A percentile compares a stretch with the other conserved stretches of the same genome.
Conservation (phyloP, 495 filamentous ascomycete species). For the Neurospora sp. region DNA sequence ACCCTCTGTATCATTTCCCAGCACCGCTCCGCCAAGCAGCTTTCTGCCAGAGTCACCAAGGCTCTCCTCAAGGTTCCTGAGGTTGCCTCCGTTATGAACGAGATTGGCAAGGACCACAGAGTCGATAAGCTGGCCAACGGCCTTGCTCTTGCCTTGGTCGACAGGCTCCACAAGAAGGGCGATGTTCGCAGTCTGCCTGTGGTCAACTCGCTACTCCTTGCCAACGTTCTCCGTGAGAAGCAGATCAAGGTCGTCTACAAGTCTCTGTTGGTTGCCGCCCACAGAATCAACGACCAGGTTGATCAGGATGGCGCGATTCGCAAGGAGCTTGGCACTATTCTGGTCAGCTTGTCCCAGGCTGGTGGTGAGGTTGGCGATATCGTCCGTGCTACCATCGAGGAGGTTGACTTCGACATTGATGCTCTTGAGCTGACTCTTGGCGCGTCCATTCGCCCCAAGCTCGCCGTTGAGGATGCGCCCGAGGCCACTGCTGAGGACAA, state of each 20-base stretch:
- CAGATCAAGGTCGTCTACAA: conserved; percentile 52
- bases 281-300: conserved; percentile 37
- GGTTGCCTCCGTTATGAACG: conserved; percentile 44
- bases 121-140: conserved; percentile 67
- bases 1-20: conserved; percentile 74
- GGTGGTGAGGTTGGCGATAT: conserved; percentile 42
- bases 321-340: conserved; percentile 49
- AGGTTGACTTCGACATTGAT: conserved; percentile 53
- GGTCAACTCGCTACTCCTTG: conserved; percentile 50
- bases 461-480: conserved; percentile 19
- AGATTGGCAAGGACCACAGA: conserved; percentile 52
- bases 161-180: conserved; percentile 51
- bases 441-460: conserved; percentile 45
- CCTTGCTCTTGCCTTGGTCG: conserved; percentile 54
- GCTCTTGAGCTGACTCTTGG: conserved; percentile 62
- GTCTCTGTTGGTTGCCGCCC: conserved; percentile 47
- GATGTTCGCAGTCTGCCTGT: conserved; percentile 44
- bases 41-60: conserved; percentile 60
- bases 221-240: conserved; percentile 48
- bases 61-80: conserved; percentile 54
- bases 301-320: conserved; percentile 42
- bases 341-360: conserved; percentile 51
- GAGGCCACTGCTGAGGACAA: conserved; percentile 47
- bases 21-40: conserved; percentile 52
- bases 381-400: conserved; percentile 48